phyloP scores from a whole-genome alignment of 1,139 yeast species.

The Candida albicans region DNA sequence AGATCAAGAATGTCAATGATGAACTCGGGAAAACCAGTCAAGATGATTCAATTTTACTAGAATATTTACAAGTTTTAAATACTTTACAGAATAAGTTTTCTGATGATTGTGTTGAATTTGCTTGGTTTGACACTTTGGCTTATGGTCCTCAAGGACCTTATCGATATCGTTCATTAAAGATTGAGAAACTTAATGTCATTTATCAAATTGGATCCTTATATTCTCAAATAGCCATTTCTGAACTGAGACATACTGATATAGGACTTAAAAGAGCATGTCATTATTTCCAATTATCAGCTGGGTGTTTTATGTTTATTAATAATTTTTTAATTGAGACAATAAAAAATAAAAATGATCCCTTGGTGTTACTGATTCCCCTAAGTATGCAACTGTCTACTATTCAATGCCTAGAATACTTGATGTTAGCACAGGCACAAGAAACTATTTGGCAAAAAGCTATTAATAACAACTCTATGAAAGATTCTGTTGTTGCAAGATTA shows the following conservation, averaged over 20 bases:
- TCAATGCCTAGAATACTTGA: constrained; percentile 36
- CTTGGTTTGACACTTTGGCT: constrained; percentile 73
- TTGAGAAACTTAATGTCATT: constrained; percentile 62
- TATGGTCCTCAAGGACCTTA: constrained; percentile 45
- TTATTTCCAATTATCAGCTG: constrained; percentile 70
- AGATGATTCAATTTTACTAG: constrained; percentile 21
- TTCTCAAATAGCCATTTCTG: constrained; percentile 53
- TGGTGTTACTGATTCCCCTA: constrained; percentile 12
- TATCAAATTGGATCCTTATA: constrained; percentile 70
- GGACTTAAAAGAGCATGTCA: constrained; percentile 65
- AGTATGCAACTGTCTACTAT: constrained; percentile 32
- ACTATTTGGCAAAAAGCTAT: constrained; percentile 78
- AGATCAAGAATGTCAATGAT: constrained; percentile 21
- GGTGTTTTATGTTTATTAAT: constrained; percentile 52
- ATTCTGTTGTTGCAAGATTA: constrained; percentile 61
- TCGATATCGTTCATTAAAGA: constrained; percentile 44
- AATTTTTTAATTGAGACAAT: constrained; percentile 9
- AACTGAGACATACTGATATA: constrained; percentile 46
- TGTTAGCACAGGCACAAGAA: constrained; percentile 88
- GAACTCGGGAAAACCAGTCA: constrained; percentile 12
- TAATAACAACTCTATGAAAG: constrained; percentile 49
- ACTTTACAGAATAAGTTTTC: constrained; percentile 38
- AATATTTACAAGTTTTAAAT: constrained; percentile 34
- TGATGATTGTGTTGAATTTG: constrained; percentile 48
- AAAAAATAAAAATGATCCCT: constrained; percentile 13